phyloP scores from a whole-genome alignment of 2,329 filamentous ascomycete species.

The Fusarium incarnatum region DNA sequence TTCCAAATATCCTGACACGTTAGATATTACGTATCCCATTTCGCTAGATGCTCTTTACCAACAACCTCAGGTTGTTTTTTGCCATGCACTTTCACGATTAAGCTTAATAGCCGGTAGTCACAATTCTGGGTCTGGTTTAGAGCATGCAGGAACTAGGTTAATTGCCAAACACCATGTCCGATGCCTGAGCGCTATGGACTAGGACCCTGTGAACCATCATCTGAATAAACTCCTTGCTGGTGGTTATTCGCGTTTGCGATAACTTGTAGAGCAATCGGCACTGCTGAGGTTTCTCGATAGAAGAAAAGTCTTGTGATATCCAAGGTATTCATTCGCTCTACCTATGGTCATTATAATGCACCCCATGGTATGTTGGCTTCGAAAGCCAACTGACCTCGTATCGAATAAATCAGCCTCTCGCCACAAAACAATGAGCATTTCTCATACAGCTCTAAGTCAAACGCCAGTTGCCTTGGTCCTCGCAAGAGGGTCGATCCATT shows the following conservation, averaged over 20 bases:
- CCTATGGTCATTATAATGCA: neutral
- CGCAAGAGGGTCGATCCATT: conserved; percentile 7
- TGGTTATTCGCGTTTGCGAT: neutral
- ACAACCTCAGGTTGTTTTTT: neutral
- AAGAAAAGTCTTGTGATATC: neutral
- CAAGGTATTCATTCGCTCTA: conserved; percentile 6
- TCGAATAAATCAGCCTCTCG: conserved; percentile 1
- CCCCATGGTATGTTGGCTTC: neutral
- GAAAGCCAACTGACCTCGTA: neutral
- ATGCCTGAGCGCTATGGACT: neutral
- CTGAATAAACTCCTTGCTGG: neutral
- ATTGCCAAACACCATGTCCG: neutral
- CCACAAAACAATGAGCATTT: conserved; percentile 6
- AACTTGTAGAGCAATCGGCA: neutral
- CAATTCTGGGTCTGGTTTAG: neutral
- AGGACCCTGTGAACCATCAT: neutral
- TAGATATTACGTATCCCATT: neutral
- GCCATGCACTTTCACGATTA: neutral
- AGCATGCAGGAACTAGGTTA: neutral
- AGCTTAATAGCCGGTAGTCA: neutral
- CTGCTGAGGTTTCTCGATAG: neutral
- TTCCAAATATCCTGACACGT: neutral
- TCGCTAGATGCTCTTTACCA: neutral
- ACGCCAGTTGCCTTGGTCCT: conserved; percentile 10
- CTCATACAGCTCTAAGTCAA: conserved; percentile 6